Evolutionary conservation across 2,329 filamentous ascomycete genomes (phyloP).

Genomic region (Colletotrichum higginsianum): DNA sequence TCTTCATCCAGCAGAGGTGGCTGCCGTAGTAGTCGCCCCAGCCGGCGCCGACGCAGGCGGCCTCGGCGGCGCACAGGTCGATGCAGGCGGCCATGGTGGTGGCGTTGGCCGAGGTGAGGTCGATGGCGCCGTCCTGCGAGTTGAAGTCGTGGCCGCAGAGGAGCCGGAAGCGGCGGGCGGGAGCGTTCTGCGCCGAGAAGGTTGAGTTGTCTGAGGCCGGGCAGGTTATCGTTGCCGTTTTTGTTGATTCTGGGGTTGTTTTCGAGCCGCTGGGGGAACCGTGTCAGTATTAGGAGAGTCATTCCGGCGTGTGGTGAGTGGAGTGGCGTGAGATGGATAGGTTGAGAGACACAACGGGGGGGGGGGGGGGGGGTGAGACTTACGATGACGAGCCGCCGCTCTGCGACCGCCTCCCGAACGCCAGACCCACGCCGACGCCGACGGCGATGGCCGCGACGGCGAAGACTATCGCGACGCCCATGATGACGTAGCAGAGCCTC

Average conservation of each 20-base stretch:
- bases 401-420: constrained; percentile 31
- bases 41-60: constrained; percentile 44
- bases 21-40: constrained; percentile 44
- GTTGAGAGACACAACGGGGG: neutral
- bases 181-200: constrained; percentile 30
- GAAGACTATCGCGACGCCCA: constrained; percentile 43
- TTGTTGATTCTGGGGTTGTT: constrained; percentile 20
- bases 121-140: constrained; percentile 37
- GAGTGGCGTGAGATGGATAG: neutral
- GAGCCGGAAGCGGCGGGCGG: constrained; percentile 37
- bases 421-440: constrained; percentile 46
- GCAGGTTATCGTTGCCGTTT: constrained; percentile 39
- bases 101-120: constrained; percentile 36
- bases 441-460: constrained; percentile 44
- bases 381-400: constrained; percentile 15
- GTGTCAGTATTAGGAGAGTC: neutral
- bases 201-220: constrained; percentile 40
- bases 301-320: no score
- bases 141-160: constrained; percentile 45
- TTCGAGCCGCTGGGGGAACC: neutral
- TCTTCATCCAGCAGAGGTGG: constrained; percentile 46
- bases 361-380: neutral
- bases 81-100: constrained; percentile 45
- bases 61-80: constrained; percentile 43
- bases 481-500: constrained; percentile 44